phyloP scores from a whole-genome alignment of 108 stramenopile species.

The Stephanodiscus minutulus region DNA sequence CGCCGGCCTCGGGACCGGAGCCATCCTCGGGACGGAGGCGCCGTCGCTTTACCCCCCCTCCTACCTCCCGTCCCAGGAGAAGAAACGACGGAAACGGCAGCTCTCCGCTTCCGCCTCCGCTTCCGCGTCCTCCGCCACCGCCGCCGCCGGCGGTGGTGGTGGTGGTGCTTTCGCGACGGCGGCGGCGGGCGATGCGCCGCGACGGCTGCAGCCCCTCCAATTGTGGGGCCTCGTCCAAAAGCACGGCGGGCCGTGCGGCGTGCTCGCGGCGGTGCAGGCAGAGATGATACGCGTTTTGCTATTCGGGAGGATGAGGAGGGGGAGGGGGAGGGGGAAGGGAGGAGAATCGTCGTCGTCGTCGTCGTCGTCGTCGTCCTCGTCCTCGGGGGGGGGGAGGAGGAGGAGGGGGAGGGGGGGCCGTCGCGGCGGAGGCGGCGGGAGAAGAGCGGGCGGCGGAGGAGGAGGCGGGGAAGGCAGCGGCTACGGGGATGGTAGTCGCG shows the following conservation, averaged over 20 bases:
- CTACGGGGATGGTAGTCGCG: not conserved
- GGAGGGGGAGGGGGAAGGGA: not conserved
- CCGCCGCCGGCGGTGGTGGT: too few species aligned
- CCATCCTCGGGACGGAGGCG: too few species aligned
- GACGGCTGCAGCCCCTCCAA: conserved; percentile 4
- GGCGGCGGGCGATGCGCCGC: too few species aligned
- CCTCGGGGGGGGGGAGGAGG: not conserved
- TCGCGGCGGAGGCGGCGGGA: not conserved
- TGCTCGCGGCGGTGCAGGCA: conserved; percentile 82
- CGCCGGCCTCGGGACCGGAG: too few species aligned
- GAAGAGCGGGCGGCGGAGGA: not conserved
- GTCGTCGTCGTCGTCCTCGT: not conserved
- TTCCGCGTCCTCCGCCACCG: not conserved
- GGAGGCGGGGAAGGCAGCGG: not conserved
- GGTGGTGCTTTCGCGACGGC: too few species aligned
- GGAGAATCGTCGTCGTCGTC: not conserved
- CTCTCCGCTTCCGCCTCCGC: not conserved
- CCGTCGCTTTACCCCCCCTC: too few species aligned
- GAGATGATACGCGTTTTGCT: conserved; percentile 73
- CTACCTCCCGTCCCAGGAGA: conserved; percentile 1
- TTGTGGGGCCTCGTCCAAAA: conserved; percentile 82
- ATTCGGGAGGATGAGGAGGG: conserved; percentile 44
- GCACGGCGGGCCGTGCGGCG: conserved; percentile 91
- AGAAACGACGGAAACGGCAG: conserved; percentile 13
- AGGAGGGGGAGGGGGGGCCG: not conserved